Evolutionary conservation across 129 eudicot genomes (phyloP), one percentile per base, ranked within the genome.

Genomic region (Tagetes patula): DNA sequence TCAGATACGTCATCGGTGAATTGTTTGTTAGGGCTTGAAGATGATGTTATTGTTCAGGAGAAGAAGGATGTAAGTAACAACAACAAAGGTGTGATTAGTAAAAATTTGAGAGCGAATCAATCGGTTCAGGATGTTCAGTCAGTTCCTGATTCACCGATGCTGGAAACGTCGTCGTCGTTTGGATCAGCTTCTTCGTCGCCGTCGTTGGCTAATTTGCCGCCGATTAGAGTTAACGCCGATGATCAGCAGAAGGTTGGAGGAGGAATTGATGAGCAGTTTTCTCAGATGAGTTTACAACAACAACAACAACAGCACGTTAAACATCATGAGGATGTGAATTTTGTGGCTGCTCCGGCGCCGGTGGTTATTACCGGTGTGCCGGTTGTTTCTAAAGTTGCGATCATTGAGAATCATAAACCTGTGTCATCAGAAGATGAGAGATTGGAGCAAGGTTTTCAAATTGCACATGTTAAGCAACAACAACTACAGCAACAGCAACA

Each of bases 141-240:
- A 20, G 84, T 85, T 38, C 93, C 96, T 27, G 94, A 87, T 39
- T 85, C 98, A 3, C 94, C 94, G 33, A 82, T 92, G 84, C 6
- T 83, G 65, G 96, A 88, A 54, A 84, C 80, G 48, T 49, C 83
- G n/a, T 91, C 96, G 40, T 88, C 97, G 7, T 91, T 88, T 67
- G 97, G 96, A 31, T 91, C 97, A 6, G 81, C 82, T 1, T 79
- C 90, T 13, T 86, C 92, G 37, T 74, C 86, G 14, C 91, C 94
- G 33, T 78, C 92, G 11, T 53, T 83, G 82, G 84, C 86, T 6
- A 84, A 84, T 76, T 76, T 87, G 78, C 91, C 97, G 9, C 97
- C 90, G 52, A 83, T 88, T 41, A 83, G 85, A 83, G 89, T 84
- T 2, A 84, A 78, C 41, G 81, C 71, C 7, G 92, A 84, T 39